These are phyloP conservation scores for Emmonsia crescens DNA, from an alignment of 2,329 filamentous ascomycete genomes.

Conservation along the genomic window DNA sequence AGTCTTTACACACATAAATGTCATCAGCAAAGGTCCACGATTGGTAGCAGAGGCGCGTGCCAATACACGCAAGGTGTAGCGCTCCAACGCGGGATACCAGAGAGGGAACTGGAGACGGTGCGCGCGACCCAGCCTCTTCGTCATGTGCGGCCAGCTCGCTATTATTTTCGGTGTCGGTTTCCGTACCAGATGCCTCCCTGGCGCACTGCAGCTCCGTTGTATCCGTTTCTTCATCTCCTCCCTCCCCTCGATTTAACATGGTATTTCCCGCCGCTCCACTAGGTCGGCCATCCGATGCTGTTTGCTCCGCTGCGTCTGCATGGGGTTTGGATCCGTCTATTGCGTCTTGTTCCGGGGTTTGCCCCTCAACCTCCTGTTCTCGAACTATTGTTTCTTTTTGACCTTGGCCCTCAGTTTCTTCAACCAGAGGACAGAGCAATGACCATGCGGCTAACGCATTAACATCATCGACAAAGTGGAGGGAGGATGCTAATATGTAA, in stretches of 20 bases:
- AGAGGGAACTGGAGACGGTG: not conserved
- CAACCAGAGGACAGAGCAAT: conserved; percentile 13
- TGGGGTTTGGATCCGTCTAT: not conserved
- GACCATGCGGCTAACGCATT: conserved; percentile 21
- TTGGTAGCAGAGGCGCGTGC: conserved; percentile 11
- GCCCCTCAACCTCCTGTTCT: not conserved
- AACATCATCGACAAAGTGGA: conserved; percentile 16
- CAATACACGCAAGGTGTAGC: not conserved
- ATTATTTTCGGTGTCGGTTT: not conserved
- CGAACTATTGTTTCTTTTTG: not conserved
- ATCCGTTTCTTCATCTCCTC: not conserved
- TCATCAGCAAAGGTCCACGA: conserved; percentile 18
- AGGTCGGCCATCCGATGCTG: not conserved
- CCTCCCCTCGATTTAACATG: not conserved
- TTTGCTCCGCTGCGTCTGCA: not conserved
- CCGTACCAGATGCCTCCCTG: not conserved
- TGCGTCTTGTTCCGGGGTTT: not conserved
- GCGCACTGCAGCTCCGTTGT: not conserved
- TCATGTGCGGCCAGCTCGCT: not conserved
- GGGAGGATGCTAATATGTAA: conserved; percentile 14
- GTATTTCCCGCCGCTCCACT: not conserved
- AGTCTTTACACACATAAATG: conserved; percentile 22
- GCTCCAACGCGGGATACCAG: not conserved
- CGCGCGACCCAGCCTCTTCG: not conserved
- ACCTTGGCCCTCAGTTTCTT: not conserved